phyloP scores from a whole-genome alignment of 2,329 filamentous ascomycete species.

The Chaetothyriales sp. region DNA sequence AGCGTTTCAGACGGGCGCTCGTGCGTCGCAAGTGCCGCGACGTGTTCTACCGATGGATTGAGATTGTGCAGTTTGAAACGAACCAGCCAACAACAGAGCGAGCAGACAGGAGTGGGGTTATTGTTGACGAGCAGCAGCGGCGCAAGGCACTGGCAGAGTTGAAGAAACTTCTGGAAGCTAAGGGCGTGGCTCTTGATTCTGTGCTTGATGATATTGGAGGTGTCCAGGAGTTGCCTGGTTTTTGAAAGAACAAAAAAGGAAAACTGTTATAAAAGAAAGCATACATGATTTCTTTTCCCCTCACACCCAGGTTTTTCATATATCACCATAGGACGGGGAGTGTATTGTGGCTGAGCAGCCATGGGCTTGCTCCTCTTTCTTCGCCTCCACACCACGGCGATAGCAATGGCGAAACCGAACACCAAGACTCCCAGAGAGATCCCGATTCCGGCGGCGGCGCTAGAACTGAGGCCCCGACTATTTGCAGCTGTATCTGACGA shows the following conservation, averaged over 20 bases:
- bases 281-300: no score
- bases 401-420: constrained; percentile 7
- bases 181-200: constrained; percentile 67
- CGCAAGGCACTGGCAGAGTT: constrained; percentile 53
- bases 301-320: no score
- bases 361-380: neutral
- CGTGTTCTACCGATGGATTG: constrained; percentile 83
- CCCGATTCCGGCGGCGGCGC: constrained; percentile 10
- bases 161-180: constrained; percentile 55
- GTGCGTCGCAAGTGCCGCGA: constrained; percentile 66
- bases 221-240: constrained; percentile 40
- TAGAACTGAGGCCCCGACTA: no score
- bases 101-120: constrained; percentile 49
- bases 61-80: constrained; percentile 78
- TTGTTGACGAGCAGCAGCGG: neutral
- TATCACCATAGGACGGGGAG: neutral
- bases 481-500: constrained; percentile 6
- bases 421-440: constrained; percentile 12
- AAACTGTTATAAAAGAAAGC: no score
- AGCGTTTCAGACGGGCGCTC: constrained; percentile 64
- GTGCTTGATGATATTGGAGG: constrained; percentile 60
- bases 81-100: constrained; percentile 66
- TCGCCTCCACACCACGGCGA: constrained; percentile 3
- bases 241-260: constrained; percentile 10
- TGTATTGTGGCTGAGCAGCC: no score